Percentiles rank a stretch among this genome's conserved stretches.
These are phyloP conservation scores for Emydomyces testavorans DNA, from an alignment of 2,329 filamentous ascomycete genomes.

Conservation along the genomic window DNA sequence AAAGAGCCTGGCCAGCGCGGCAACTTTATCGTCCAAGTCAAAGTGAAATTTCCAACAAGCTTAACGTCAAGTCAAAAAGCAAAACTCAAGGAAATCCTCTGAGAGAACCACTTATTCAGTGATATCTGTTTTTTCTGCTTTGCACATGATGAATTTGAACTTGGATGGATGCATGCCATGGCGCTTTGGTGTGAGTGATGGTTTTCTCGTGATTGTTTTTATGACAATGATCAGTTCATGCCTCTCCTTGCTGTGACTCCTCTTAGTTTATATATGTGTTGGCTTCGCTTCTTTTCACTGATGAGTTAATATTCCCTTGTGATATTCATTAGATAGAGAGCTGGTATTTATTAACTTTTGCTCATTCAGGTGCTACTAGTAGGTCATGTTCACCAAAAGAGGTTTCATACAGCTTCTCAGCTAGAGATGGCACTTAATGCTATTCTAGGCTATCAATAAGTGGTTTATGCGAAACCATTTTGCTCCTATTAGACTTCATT, in stretches of 20 bases:
- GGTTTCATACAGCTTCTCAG: too few relatives aligned
- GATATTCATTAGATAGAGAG: slow-evolving; percentile 1
- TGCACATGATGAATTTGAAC: neutral
- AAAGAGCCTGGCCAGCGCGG: slow-evolving; percentile 79
- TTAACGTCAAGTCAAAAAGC: slow-evolving; percentile 70
- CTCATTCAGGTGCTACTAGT: too few relatives aligned
- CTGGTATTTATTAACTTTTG: neutral
- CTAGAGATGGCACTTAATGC: neutral
- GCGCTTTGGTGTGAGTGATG: slow-evolving; percentile 1
- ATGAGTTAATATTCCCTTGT: neutral
- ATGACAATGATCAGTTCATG: neutral
- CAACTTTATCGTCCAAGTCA: slow-evolving; percentile 79
- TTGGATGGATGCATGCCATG: slow-evolving; percentile 8
- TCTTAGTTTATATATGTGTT: neutral
- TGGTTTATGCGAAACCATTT: too few relatives aligned
- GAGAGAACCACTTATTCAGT: slow-evolving; percentile 17
- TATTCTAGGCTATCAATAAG: neutral
- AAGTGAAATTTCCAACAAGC: slow-evolving; percentile 78
- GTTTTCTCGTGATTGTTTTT: neutral
- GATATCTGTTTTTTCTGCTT: neutral
- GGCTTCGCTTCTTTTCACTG: neutral
- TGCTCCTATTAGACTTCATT: neutral
- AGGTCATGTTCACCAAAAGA: too few relatives aligned
- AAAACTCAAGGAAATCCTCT: slow-evolving; percentile 66
- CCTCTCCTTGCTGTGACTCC: too few relatives aligned